These are phyloP conservation scores for Lentinula detonsa DNA, from an alignment of 768 basidiomycete species.

Conservation along the genomic window DNA sequence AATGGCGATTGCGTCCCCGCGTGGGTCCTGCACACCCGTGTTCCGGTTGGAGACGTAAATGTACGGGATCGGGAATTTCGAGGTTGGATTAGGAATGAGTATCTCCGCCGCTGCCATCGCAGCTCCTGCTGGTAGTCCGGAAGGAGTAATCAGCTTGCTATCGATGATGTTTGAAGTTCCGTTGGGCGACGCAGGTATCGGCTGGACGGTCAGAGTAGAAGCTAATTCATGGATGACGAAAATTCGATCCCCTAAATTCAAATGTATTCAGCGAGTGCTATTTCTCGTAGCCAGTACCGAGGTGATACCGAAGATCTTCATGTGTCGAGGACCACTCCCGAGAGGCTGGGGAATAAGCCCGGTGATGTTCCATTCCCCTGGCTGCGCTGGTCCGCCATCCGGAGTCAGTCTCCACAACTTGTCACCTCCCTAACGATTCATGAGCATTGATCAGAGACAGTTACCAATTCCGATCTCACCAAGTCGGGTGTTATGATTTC, in stretches of 20 bases:
- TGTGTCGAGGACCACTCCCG: slow-evolving; percentile 60
- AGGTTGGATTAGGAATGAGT: slow-evolving; percentile 45
- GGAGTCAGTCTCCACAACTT: slow-evolving; percentile 56
- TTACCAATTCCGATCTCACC: slow-evolving; percentile 21
- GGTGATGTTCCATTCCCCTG: slow-evolving; percentile 42
- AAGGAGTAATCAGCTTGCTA: slow-evolving; percentile 43
- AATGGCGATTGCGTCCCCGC: slow-evolving; percentile 58
- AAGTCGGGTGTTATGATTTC: slow-evolving; percentile 61
- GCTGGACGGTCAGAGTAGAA: slow-evolving; percentile 53
- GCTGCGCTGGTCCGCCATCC: slow-evolving; percentile 23
- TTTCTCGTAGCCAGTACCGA: neutral
- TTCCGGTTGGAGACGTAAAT: slow-evolving; percentile 71
- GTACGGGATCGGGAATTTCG: slow-evolving; percentile 41
- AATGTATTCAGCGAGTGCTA: neutral
- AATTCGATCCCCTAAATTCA: slow-evolving; percentile 35
- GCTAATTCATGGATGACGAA: slow-evolving; percentile 52
- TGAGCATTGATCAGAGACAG: neutral
- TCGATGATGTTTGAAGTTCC: slow-evolving; percentile 46
- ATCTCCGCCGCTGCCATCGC: slow-evolving; percentile 58
- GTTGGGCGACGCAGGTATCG: slow-evolving; percentile 43
- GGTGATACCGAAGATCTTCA: slow-evolving; percentile 29
- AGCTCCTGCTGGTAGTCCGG: slow-evolving; percentile 27
- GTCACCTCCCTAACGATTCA: slow-evolving; percentile 39
- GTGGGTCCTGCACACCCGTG: slow-evolving; percentile 37
- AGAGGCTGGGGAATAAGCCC: slow-evolving; percentile 44